A percentile compares a stretch with the other conserved stretches of the same genome.
phyloP scores from a whole-genome alignment of 208 protist species.

The Acanthamoeba culbertsoni region DNA sequence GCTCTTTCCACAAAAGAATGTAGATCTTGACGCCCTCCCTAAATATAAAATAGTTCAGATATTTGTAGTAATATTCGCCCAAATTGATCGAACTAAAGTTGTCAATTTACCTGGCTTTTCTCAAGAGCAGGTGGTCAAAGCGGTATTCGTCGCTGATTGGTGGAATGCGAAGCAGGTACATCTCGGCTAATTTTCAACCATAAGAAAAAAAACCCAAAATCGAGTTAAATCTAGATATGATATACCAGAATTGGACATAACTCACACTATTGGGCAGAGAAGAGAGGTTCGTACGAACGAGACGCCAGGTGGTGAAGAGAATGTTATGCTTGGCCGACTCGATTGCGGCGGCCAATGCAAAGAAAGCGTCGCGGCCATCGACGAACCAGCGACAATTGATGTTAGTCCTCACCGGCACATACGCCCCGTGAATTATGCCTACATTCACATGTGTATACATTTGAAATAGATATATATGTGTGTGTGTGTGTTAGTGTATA shows the following conservation, averaged over 20 bases:
- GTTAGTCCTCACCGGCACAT: background rate
- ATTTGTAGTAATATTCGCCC: too few species aligned
- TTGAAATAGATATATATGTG: too few species aligned
- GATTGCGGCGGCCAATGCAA: background rate
- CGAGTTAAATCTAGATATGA: background rate
- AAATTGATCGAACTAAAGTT: too few species aligned
- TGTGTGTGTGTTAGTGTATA: too few species aligned
- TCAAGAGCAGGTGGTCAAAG: background rate
- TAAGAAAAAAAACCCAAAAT: background rate
- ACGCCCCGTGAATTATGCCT: constrained; percentile 1
- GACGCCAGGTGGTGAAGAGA: background rate
- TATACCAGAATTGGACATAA: background rate
- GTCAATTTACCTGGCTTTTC: background rate
- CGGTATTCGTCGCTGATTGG: background rate
- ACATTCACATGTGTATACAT: too few species aligned
- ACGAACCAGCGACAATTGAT: constrained; percentile 44
- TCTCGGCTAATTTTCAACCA: constrained; percentile 12
- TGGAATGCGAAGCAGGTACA: background rate
- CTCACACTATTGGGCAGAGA: background rate
- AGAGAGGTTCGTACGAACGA: background rate
- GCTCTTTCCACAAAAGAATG: constrained; percentile 50
- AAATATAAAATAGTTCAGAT: background rate
- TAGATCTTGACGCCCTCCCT: constrained; percentile 36
- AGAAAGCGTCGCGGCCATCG: constrained; percentile 11
- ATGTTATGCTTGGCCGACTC: background rate